Evolutionary conservation across 2,329 filamentous ascomycete species (phyloP).

Genomic region (Fusarium keratoplasticum): DNA sequence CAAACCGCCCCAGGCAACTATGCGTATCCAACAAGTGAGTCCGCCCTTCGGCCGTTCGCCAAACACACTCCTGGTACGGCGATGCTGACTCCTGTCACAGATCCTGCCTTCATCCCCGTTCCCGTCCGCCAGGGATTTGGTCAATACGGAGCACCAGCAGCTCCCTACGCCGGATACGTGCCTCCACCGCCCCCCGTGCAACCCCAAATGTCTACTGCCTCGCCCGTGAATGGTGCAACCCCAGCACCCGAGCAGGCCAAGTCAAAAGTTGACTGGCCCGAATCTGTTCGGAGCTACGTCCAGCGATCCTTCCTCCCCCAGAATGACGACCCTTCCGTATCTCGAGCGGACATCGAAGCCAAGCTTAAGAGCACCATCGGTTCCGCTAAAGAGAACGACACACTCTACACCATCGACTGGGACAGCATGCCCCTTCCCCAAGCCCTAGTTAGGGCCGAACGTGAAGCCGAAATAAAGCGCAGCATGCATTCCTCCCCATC

Average conservation of each 20-base stretch:
- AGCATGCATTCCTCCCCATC: conserved; percentile 44
- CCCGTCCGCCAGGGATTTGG: conserved; percentile 71
- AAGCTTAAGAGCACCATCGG: conserved; percentile 90
- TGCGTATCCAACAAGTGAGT: conserved; percentile 55
- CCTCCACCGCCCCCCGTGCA: conserved; percentile 44
- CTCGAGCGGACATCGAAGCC: conserved; percentile 78
- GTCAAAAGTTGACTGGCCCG: conserved; percentile 81
- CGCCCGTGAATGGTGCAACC: conserved; percentile 44
- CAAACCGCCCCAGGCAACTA: conserved; percentile 51
- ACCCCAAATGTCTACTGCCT: conserved; percentile 40
- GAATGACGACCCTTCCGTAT: conserved; percentile 73
- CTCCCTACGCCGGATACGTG: conserved; percentile 49
- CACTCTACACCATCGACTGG: conserved; percentile 84
- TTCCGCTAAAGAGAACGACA: conserved; percentile 78
- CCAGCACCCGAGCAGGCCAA: conserved; percentile 52
- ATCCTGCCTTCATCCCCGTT: conserved; percentile 70
- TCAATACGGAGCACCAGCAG: conserved; percentile 55
- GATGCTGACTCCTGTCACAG: conserved; percentile 47
- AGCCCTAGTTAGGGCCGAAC: conserved; percentile 80
- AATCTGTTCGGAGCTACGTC: conserved; percentile 88
- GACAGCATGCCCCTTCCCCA: conserved; percentile 85
- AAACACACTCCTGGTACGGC: neutral
- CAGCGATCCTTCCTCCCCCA: conserved; percentile 85
- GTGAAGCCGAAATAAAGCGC: conserved; percentile 60
- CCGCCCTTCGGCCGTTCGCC: conserved; percentile 1